Percentiles rank a stretch among this genome's conserved stretches.
These are phyloP conservation scores for Pythium dissotocum DNA, from an alignment of 352 stramenopile species.

Conservation along the genomic window DNA sequence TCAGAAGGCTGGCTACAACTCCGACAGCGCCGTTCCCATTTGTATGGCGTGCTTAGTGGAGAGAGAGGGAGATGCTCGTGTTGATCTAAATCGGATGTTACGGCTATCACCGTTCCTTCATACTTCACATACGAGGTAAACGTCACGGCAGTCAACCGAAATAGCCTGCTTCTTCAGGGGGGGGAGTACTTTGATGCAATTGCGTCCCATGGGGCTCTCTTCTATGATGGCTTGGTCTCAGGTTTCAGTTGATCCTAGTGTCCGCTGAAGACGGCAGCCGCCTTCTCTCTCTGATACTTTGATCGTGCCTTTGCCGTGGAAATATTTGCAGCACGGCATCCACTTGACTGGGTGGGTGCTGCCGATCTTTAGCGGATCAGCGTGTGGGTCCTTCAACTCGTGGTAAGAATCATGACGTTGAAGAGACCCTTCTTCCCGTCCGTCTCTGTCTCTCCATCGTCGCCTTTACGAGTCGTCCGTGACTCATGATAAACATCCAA, in stretches of 20 bases:
- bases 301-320: background rate
- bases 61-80: background rate
- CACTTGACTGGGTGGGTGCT: background rate
- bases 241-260: too few relatives aligned
- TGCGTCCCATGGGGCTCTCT: background rate
- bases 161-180: background rate
- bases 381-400: background rate
- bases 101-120: background rate
- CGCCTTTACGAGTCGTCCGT: background rate
- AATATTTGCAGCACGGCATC: background rate
- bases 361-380: background rate
- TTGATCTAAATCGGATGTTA: background rate
- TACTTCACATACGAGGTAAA: background rate
- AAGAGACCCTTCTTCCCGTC: background rate
- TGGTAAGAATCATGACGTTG: background rate
- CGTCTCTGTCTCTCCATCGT: background rate
- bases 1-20: background rate
- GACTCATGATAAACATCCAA: background rate
- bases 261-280: too few relatives aligned
- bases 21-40: background rate
- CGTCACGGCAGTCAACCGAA: background rate
- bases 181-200: too few relatives aligned
- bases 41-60: background rate
- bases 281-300: too few relatives aligned
- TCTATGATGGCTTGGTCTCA: too few relatives aligned